Base-by-base conservation (phyloP, 73 alveolate species). In the Paramecium primaurelia region DNA sequence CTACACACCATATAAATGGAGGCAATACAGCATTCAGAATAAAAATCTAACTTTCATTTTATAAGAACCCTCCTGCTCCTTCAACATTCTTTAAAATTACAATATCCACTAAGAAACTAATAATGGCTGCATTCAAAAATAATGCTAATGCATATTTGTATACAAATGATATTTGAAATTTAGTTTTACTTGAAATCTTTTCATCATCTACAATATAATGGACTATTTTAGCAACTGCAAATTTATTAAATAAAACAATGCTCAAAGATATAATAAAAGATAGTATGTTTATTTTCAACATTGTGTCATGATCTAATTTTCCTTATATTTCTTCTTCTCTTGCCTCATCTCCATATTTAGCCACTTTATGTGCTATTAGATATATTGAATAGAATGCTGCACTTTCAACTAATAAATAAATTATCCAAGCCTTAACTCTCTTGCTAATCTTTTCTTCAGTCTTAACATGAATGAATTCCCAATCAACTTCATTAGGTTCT, bases 401-500 rank as follows among this genome's bases (percentile, higher is more conserved):
- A 37, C 75, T 32, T 77, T 64, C 86, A 37, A 87, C 71, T n/a
- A 60, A 20, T 22, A 87, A 7, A 9, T 60, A 64, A 16, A 87
- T 38, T 32, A 59, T 42, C 47, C 84, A 59, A n/a, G 88, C 84
- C 22, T n/a, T 64, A 16, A 87, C 12, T 20, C 93, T 59, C 73
- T 60, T 44, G 10, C 49, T 18, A 0, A 87, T 59, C 58, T 87
- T 87, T 16, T 87, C 86, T 26, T 87, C 71, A 11, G 93, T 87
- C 8, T 75, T 73, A 14, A 60, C 47, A 37, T 87, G 93, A 59
- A 87, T 87, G 71, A 87, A 87, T 68, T 87, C 93, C 93, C 93
- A 87, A 87, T 87, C 93, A 7, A 87, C 71, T 34, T 87, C 93
- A 87, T 87, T 77, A 6, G 93, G 93, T 40, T 87, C 93, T 28